Evolutionary conservation across 495 filamentous ascomycete species (phyloP), one percentile per base, ranked within the genome.

Genomic region (Lentithecium fluviatile): DNA sequence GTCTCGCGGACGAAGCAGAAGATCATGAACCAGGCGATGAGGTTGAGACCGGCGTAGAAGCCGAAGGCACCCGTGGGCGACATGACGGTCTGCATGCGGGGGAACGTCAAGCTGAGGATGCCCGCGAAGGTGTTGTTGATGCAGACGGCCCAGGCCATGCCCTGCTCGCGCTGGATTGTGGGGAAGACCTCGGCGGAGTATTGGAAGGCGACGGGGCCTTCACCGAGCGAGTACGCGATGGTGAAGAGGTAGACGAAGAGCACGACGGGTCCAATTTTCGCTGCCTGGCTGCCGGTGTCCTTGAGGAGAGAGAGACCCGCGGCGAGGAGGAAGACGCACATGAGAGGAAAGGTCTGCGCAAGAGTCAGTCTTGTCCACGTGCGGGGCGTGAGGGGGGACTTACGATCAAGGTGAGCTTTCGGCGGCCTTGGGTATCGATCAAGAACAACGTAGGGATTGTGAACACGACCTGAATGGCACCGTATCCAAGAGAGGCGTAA

Each of bases 381-480:
- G 40, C n/a, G 21, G 2, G 5, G 23, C 42, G 6, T n/a, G n/a
- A 20, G 13, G 45, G 13, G 29, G 1, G 19, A 36, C 53, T 56
- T 29, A 56, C 53, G 36, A 55, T 76, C 76, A 66, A 79, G 79
- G 23, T 79, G 71, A 68, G 68, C 69, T 37, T 73, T 46, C 70
- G 34, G 6, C 71, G 62, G 15, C 71, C 71, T 10, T 63, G 73
- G 48, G 76, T 80, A 45, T 79, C 77, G 38, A 80, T 79, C 0
- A 84, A 84, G 69, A 82, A 85, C 45, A 89, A 73, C 1, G 88
- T 85, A 6, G 86, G 88, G 11, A 81, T 70, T 6, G 85, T 81
- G 54, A 83, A 86, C 23, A 87, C 67, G 72, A 83, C 84, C 62
- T 87, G 85, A 17, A 87, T 65, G 45, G 83, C 77, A 8, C 87